phyloP scores from a whole-genome alignment of 106 monocot species.

The Alisma plantagoaquatica region DNA sequence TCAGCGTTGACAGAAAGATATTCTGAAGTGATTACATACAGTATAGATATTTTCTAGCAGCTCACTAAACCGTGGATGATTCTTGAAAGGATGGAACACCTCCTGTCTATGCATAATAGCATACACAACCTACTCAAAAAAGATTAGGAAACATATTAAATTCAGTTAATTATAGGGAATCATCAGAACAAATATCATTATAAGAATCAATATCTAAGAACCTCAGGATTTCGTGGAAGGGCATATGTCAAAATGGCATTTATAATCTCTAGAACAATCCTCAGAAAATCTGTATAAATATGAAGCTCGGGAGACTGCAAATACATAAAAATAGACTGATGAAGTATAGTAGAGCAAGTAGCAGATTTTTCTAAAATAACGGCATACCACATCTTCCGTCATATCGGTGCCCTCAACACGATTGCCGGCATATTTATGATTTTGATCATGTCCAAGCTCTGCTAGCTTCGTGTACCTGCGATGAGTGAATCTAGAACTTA shows the following conservation, averaged over 20 bases:
- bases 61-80: constrained; percentile 89
- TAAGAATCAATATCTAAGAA: no score
- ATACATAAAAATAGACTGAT: no score
- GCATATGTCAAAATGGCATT: constrained; percentile 94
- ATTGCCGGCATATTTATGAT: constrained; percentile 20
- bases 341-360: no score
- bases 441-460: constrained; percentile 61
- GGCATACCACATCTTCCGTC: constrained; percentile 65
- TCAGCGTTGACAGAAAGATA: no score
- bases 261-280: constrained; percentile 88
- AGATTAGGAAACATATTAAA: background rate
- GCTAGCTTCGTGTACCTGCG: constrained; percentile 87
- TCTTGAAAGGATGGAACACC: constrained; percentile 88
- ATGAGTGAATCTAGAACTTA: no score
- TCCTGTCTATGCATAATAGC: constrained; percentile 93
- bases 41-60: constrained; percentile 87
- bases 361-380: no score
- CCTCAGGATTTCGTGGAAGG: constrained; percentile 89
- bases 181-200: no score
- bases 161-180: no score
- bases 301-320: constrained; percentile 94
- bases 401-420: constrained; percentile 34
- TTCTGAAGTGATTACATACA: no score
- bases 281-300: constrained; percentile 83
- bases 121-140: constrained; percentile 73